Percentiles rank a stretch among this genome's conserved stretches.
These are phyloP conservation scores for Planoprotostelium fungivorum DNA, from an alignment of 78 protist species.

Conservation along the genomic window DNA sequence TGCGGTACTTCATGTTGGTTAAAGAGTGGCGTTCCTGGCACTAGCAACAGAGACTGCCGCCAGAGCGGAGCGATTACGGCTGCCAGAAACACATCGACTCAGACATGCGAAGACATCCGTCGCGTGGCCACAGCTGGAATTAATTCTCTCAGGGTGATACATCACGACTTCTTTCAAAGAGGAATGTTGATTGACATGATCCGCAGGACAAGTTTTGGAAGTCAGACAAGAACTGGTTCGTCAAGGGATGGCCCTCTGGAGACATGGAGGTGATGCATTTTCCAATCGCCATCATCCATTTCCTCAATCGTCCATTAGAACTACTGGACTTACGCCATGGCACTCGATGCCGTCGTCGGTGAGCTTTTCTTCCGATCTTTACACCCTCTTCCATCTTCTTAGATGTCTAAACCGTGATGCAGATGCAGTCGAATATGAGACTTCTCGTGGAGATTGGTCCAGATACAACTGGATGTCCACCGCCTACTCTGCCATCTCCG, in stretches of 20 bases:
- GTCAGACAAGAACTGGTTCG: background rate
- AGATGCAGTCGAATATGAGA: background rate
- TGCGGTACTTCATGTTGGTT: too few relatives aligned
- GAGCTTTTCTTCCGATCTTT: background rate
- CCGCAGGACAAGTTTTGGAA: background rate
- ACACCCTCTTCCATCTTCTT: too few relatives aligned
- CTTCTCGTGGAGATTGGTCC: background rate
- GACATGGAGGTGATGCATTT: background rate
- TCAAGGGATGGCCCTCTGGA: background rate
- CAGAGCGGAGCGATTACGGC: too few relatives aligned
- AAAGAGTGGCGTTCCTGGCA: too few relatives aligned
- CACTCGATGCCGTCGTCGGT: background rate
- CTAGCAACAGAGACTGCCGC: too few relatives aligned
- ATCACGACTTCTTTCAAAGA: too few relatives aligned
- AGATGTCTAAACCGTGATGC: background rate
- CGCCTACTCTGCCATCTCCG: background rate
- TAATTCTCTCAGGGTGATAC: too few relatives aligned
- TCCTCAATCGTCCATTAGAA: background rate
- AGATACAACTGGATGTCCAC: background rate
- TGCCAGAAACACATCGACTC: too few relatives aligned
- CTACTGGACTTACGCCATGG: background rate
- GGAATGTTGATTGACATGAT: too few relatives aligned
- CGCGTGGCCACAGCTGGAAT: too few relatives aligned
- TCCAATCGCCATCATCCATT: background rate
- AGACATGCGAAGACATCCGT: too few relatives aligned